Conservation (phyloP, 2,329 filamentous ascomycete genomes). For the Emergomyces orientalis region DNA sequence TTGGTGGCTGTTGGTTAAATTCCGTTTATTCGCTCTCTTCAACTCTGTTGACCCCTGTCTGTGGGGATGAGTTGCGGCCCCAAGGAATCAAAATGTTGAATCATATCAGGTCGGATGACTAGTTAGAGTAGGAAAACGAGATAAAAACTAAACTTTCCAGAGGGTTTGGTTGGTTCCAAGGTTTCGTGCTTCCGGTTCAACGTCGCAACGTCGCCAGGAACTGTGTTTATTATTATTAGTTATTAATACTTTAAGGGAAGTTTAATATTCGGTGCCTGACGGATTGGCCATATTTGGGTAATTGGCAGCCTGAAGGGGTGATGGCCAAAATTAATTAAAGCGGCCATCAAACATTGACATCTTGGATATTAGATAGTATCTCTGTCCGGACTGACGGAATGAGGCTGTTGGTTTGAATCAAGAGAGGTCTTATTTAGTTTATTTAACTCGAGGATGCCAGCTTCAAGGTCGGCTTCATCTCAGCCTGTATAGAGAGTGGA, state of each 20-base stretch:
- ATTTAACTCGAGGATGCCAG: neutral
- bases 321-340: too few species aligned
- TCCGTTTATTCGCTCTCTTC: neutral
- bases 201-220: neutral
- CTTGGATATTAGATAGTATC: neutral
- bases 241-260: too few species aligned
- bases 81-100: neutral
- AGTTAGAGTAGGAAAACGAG: too few species aligned
- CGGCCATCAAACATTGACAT: too few species aligned
- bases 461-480: neutral
- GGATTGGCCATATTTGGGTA: neutral
- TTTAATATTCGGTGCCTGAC: too few species aligned
- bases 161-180: neutral
- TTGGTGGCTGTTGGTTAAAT: neutral
- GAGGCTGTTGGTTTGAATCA: slow-evolving; percentile 2
- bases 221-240: too few species aligned
- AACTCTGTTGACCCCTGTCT: neutral
- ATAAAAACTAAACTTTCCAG: neutral
- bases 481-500: neutral
- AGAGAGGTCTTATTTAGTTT: neutral
- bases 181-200: neutral
- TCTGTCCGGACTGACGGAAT: neutral
- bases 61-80: slow-evolving; percentile 1
- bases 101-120: neutral
- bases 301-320: neutral